Evolutionary conservation across 495 filamentous ascomycete genomes (phyloP), one percentile per base, ranked within the genome.

Genomic region (Neurospora sp.): DNA sequence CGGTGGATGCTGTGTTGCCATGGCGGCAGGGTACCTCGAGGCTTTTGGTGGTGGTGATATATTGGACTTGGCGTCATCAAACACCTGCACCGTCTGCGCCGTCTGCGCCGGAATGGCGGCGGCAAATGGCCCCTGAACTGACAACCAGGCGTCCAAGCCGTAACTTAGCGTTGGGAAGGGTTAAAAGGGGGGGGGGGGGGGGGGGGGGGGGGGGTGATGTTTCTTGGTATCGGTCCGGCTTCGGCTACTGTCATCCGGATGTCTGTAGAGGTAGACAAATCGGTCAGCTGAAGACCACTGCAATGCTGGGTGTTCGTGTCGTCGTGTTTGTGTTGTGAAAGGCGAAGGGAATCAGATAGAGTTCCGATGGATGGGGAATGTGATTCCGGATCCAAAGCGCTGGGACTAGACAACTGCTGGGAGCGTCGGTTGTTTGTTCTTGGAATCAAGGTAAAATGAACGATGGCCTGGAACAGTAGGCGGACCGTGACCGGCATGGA

Each of bases 1-100:
- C 37, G 40, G 71, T 70, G 22, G 40, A 69, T 69, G 71, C 35
- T 70, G 71, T 73, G 71, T 70, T 46, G 38, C 71, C 61, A 40
- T 72, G 71, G 71, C 59, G n/a, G 71, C 71, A 69, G 27, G 39
- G 14, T 40, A 44, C 20, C 16, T 48, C 69, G 69, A 71, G 40
- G 35, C 48, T 71, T 61, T 20, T 44, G 48, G 12, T 8, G 48
- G 20, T 72, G 39, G 35, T 16, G 27, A 46, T 22, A 38, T 39
- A 66, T 71, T 38, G 37, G 44, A 68, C 70, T 66, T 37, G 27
- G 53, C 53, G 53, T 66, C 53, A 66, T 66, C 53, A 61, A 61
- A 61, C 22, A 31, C 53, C 22, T 27, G 48, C 22, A 7, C 11
- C 48, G 11, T 27, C 48, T 27, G 48, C 11, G 4, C 11, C 48